A percentile compares a stretch with the other conserved stretches of the same genome.
These are phyloP conservation scores for Ophiobolus disseminans DNA, from an alignment of 2,329 filamentous ascomycete species.

Conservation along the genomic window DNA sequence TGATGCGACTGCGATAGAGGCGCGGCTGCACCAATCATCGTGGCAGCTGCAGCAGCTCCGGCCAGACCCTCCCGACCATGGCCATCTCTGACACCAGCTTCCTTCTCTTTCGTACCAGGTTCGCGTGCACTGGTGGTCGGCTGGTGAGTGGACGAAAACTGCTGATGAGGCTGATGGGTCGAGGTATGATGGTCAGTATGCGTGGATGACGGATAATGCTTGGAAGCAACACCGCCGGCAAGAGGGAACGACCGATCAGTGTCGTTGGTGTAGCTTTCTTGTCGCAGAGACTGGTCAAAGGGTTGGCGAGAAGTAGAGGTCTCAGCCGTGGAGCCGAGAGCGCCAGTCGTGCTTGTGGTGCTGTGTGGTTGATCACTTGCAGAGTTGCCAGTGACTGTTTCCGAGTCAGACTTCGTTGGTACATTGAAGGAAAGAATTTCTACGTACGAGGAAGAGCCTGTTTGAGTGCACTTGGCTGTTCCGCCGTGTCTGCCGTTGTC, in stretches of 20 bases:
- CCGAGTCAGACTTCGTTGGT: constrained; percentile 8
- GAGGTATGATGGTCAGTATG: constrained; percentile 10
- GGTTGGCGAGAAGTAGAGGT: constrained; percentile 8
- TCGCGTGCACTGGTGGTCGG: constrained; percentile 12
- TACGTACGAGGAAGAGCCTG: constrained; percentile 30
- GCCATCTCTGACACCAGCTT: constrained; percentile 15
- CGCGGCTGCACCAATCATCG: constrained; percentile 31
- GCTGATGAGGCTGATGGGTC: constrained; percentile 1
- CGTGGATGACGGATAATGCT: background rate
- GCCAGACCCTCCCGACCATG: constrained; percentile 38
- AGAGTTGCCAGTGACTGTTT: constrained; percentile 10
- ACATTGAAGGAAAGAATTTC: constrained; percentile 5
- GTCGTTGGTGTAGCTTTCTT: constrained; percentile 26
- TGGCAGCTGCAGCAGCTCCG: constrained; percentile 35
- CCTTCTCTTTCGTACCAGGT: constrained; percentile 30
- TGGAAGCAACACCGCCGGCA: constrained; percentile 38
- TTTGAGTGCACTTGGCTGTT: constrained; percentile 6
- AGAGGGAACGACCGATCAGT: constrained; percentile 47
- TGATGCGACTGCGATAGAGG: constrained; percentile 9
- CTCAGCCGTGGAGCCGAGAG: background rate
- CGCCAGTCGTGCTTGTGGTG: constrained; percentile 6
- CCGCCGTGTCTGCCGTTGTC: constrained; percentile 6
- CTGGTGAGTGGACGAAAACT: constrained; percentile 5
- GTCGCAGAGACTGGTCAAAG: constrained; percentile 12
- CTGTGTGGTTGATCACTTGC: constrained; percentile 5